Percentiles rank a stretch among this genome's conserved stretches.
phyloP scores from a whole-genome alignment of 768 basidiomycete species.

The Punctularia strigosozonata region DNA sequence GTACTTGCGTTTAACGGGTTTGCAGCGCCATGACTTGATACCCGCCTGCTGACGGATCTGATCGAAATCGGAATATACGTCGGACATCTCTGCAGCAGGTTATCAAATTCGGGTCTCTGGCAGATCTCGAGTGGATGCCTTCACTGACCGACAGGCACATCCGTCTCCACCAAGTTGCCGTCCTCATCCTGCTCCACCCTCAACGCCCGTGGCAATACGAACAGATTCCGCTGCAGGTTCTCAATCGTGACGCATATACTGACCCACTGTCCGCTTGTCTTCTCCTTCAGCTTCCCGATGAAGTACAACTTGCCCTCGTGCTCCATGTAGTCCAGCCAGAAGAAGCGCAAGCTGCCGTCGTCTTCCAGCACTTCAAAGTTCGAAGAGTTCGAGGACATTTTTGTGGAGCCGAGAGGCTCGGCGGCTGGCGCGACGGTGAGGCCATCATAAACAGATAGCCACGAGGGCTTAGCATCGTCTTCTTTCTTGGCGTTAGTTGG shows the following conservation, averaged over 20 bases:
- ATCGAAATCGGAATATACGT: slow-evolving; percentile 80
- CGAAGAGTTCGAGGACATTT: slow-evolving; percentile 9
- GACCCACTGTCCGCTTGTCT: slow-evolving; percentile 50
- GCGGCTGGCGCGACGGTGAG: slow-evolving; percentile 46
- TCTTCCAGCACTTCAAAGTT: slow-evolving; percentile 61
- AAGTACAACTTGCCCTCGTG: slow-evolving; percentile 77
- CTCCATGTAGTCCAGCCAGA: slow-evolving; percentile 94
- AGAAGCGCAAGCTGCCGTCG: slow-evolving; percentile 82
- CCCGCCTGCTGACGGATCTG: slow-evolving; percentile 57
- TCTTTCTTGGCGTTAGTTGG: slow-evolving; percentile 30
- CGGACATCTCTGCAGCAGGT: slow-evolving; percentile 54
- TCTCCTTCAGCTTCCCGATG: slow-evolving; percentile 85
- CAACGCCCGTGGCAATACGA: slow-evolving; percentile 68
- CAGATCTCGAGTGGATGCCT: too few species aligned
- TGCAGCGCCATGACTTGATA: slow-evolving; percentile 64
- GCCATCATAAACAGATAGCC: slow-evolving; percentile 70
- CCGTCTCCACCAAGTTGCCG: slow-evolving; percentile 52
- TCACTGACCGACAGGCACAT: too few species aligned
- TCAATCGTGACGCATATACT: slow-evolving; percentile 84
- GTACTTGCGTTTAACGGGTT: slow-evolving; percentile 83
- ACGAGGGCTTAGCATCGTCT: slow-evolving; percentile 37
- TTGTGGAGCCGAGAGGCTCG: slow-evolving; percentile 30
- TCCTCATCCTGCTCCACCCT: slow-evolving; percentile 47
- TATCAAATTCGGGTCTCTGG: too few species aligned
- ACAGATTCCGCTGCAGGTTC: slow-evolving; percentile 82